These are phyloP conservation scores for Epicoccum sorghinum DNA, from an alignment of 2,329 filamentous ascomycete genomes.

Conservation along the genomic window DNA sequence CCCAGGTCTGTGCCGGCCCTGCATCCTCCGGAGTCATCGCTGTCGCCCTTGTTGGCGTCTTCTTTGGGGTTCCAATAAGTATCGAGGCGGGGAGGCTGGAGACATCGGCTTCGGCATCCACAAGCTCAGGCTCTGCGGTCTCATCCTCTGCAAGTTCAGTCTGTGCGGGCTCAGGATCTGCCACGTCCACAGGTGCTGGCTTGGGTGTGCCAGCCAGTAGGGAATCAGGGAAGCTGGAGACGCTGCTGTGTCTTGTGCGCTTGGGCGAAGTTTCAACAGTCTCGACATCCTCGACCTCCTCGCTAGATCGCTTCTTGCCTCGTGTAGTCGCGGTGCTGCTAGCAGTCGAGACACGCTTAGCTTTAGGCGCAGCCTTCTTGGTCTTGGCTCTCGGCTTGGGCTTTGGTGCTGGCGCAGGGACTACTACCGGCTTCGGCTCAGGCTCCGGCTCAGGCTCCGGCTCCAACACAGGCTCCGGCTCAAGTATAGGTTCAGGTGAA, in stretches of 20 bases:
- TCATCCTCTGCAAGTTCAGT: slow-evolving; percentile 6
- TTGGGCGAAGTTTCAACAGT: slow-evolving; percentile 14
- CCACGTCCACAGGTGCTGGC: slow-evolving; percentile 20
- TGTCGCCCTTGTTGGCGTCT: slow-evolving; percentile 25
- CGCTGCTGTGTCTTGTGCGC: slow-evolving; percentile 26
- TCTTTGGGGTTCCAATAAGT: slow-evolving; percentile 47
- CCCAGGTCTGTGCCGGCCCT: slow-evolving; percentile 62
- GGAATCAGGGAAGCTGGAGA: slow-evolving; percentile 29
- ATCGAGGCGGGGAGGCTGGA: slow-evolving; percentile 26
- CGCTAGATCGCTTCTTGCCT: slow-evolving; percentile 27
- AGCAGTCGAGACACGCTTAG: slow-evolving; percentile 30
- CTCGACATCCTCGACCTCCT: slow-evolving; percentile 18
- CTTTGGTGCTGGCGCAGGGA: neutral
- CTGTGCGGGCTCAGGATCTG: slow-evolving; percentile 4
- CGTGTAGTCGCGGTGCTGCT: slow-evolving; percentile 12
- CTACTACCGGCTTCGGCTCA: too few relatives aligned
- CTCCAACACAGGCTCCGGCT: too few relatives aligned
- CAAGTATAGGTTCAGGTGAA: neutral
- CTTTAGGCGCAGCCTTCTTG: slow-evolving; percentile 14
- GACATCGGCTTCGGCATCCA: slow-evolving; percentile 20
- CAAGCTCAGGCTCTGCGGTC: neutral
- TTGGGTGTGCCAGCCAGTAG: slow-evolving; percentile 32
- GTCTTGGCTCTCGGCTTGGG: neutral
- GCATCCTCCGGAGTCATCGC: slow-evolving; percentile 22
- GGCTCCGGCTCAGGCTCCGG: too few relatives aligned